phyloP scores from a whole-genome alignment of 1,139 yeast genomes.

The Pichia sp. region DNA sequence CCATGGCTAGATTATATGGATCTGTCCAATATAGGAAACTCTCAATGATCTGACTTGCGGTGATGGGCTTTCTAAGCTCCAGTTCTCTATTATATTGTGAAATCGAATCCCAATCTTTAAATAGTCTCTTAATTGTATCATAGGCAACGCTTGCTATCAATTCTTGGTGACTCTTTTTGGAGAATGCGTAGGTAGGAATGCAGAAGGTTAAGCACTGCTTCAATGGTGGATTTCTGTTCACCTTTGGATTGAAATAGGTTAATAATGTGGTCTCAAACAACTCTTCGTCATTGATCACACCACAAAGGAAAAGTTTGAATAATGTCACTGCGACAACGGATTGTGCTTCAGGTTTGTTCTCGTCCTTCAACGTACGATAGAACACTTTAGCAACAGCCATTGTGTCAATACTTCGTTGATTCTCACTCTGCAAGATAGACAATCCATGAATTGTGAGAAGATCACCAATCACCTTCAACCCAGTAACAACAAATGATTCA shows the following conservation, averaged over 20 bases:
- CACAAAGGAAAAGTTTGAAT: slow-evolving; percentile 76
- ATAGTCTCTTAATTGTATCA: slow-evolving; percentile 58
- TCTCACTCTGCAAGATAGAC: slow-evolving; percentile 45
- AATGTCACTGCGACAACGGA: slow-evolving; percentile 82
- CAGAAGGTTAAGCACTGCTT: slow-evolving; percentile 83
- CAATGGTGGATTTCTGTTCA: slow-evolving; percentile 56
- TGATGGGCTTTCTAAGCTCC: slow-evolving; percentile 29
- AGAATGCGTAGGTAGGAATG: slow-evolving; percentile 82
- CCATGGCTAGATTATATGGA: slow-evolving; percentile 59
- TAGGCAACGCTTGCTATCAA: slow-evolving; percentile 58
- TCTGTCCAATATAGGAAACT: slow-evolving; percentile 85
- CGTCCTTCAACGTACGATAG: slow-evolving; percentile 55
- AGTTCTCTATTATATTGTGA: slow-evolving; percentile 23
- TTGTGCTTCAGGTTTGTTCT: slow-evolving; percentile 59
- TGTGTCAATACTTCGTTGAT: slow-evolving; percentile 55
- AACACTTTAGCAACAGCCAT: slow-evolving; percentile 55
- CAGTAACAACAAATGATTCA: slow-evolving; percentile 50
- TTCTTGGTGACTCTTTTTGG: slow-evolving; percentile 68
- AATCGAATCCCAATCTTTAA: slow-evolving; percentile 34
- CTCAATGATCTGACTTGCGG: slow-evolving; percentile 59
- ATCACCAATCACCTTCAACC: slow-evolving; percentile 70
- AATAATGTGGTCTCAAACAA: slow-evolving; percentile 65
- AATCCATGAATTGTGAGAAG: slow-evolving; percentile 72
- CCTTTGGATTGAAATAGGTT: slow-evolving; percentile 67
- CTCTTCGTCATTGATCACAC: slow-evolving; percentile 62